Conservation (phyloP, 768 basidiomycete genomes). For the Collybia mongolica region DNA sequence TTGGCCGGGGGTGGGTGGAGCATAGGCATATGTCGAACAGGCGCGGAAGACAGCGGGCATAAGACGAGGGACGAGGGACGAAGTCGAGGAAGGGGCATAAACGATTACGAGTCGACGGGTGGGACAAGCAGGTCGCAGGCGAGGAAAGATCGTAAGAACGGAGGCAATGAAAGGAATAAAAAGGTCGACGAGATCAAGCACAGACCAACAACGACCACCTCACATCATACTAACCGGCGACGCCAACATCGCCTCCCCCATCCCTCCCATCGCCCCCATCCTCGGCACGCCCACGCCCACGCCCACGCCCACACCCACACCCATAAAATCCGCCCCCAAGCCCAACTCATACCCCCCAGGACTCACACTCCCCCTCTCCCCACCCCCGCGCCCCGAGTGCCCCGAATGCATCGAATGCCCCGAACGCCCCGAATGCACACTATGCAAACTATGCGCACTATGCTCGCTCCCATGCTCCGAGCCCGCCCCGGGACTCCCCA, state of each 20-base stretch:
- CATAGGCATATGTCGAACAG: too few relatives aligned
- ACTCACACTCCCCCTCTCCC: conserved; percentile 7
- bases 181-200: not conserved
- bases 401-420: conserved; percentile 2
- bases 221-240: conserved; percentile 1
- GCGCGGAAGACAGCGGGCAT: too few relatives aligned
- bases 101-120: too few relatives aligned
- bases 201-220: not conserved
- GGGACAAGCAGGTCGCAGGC: too few relatives aligned
- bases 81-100: too few relatives aligned
- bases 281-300: conserved; percentile 11
- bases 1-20: too few relatives aligned
- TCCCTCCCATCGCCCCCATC: conserved; percentile 9
- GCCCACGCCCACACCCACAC: conserved; percentile 9
- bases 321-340: conserved; percentile 8
- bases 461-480: not conserved
- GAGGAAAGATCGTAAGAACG: too few relatives aligned
- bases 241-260: conserved; percentile 10
- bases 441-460: too few relatives aligned
- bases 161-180: too few relatives aligned
- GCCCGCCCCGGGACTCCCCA: not conserved
- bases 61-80: too few relatives aligned
- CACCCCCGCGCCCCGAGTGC: not conserved
- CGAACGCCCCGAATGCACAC: too few relatives aligned
- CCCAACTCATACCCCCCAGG: conserved; percentile 17